These are phyloP conservation scores for Hypoxylon fuscum DNA, from an alignment of 495 filamentous ascomycete genomes.

Conservation along the genomic window DNA sequence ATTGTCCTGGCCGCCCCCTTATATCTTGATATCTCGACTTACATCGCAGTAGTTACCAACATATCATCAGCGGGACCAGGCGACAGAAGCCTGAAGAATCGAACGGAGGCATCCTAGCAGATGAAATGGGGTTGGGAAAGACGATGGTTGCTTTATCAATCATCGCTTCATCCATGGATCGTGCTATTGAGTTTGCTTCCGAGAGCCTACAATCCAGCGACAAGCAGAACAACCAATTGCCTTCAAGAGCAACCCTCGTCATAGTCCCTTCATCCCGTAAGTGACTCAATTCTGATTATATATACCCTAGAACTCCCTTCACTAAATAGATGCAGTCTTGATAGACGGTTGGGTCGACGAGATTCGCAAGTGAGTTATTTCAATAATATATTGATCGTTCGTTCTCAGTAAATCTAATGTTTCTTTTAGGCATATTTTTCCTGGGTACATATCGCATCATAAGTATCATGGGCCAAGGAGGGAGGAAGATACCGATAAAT, in stretches of 20 bases:
- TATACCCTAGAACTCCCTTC: neutral
- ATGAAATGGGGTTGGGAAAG: neutral
- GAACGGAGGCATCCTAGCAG: slow-evolving; percentile 20
- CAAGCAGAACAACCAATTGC: neutral
- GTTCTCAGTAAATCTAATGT: neutral
- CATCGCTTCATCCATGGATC: neutral
- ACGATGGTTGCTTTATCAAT: neutral
- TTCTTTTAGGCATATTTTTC: slow-evolving; percentile 5
- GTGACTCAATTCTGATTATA: neutral
- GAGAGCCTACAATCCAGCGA: neutral
- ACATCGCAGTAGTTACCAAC: neutral
- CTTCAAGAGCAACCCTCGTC: slow-evolving; percentile 44
- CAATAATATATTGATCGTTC: neutral
- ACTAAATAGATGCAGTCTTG: slow-evolving; percentile 12
- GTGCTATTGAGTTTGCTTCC: neutral
- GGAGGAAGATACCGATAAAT: slow-evolving; percentile 7
- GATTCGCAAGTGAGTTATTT: slow-evolving; percentile 29
- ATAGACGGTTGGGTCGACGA: slow-evolving; percentile 39
- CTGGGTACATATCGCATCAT: slow-evolving; percentile 26
- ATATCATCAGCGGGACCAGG: neutral
- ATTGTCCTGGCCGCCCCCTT: neutral
- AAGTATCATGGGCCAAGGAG: slow-evolving; percentile 42
- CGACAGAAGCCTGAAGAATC: neutral
- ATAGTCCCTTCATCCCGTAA: slow-evolving; percentile 45
- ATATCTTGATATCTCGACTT: neutral